Evolutionary conservation across 2,329 filamentous ascomycete species (phyloP).

Genomic region (Colletotrichum camelliae): DNA sequence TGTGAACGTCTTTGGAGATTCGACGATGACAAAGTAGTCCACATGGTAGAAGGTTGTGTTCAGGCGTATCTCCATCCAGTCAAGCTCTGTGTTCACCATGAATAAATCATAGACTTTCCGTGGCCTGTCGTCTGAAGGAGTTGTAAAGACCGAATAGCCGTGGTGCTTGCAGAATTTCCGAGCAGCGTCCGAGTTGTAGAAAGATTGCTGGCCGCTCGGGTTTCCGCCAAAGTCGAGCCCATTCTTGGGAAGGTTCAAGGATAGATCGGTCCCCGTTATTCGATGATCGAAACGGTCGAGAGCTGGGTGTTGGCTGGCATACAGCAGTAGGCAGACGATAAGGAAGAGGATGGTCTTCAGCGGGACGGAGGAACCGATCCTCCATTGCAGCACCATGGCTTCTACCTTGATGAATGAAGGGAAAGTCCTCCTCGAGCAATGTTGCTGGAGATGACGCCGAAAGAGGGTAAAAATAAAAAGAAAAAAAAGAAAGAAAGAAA

Average conservation of each 20-base stretch:
- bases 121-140: slow-evolving; percentile 24
- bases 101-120: slow-evolving; percentile 67
- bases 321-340: neutral
- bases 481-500: too few relatives aligned
- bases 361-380: neutral
- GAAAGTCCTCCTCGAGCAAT: neutral
- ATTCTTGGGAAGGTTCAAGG: slow-evolving; percentile 4
- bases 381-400: slow-evolving; percentile 16
- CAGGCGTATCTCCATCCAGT: slow-evolving; percentile 70
- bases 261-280: slow-evolving; percentile 6
- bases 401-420: neutral
- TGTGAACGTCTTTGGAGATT: slow-evolving; percentile 64
- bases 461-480: neutral
- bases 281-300: slow-evolving; percentile 20
- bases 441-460: neutral
- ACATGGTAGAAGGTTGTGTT: slow-evolving; percentile 62
- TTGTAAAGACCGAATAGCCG: slow-evolving; percentile 34
- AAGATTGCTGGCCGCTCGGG: slow-evolving; percentile 14
- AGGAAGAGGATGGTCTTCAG: slow-evolving; percentile 2
- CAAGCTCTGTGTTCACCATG: slow-evolving; percentile 67
- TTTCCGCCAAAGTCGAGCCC: neutral
- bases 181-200: slow-evolving; percentile 33
- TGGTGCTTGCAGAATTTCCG: slow-evolving; percentile 35
- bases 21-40: slow-evolving; percentile 71
- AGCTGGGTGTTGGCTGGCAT: slow-evolving; percentile 15